phyloP scores from a whole-genome alignment of 345 rosid species.

The Boechera stricta region DNA sequence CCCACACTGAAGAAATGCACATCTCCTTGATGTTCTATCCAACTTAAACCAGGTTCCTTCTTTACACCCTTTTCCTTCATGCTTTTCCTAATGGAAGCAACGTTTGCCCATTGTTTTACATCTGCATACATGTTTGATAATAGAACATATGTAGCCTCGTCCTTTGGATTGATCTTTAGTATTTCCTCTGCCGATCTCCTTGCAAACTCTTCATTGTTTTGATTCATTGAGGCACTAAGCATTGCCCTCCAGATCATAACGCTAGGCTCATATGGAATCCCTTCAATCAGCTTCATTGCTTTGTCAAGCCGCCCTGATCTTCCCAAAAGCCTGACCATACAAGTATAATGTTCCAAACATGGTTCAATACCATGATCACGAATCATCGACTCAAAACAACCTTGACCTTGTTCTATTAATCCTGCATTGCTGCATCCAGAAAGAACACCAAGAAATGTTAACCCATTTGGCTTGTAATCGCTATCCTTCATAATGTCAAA shows the following conservation, averaged over 20 bases:
- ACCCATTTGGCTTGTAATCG: slow-evolving; percentile 59
- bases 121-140: slow-evolving; percentile 79
- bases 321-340: slow-evolving; percentile 85
- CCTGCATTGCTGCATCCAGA: slow-evolving; percentile 91
- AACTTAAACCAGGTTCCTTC: slow-evolving; percentile 89
- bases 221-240: slow-evolving; percentile 80
- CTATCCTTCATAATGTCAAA: slow-evolving; percentile 66
- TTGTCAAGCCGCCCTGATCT: slow-evolving; percentile 74
- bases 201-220: slow-evolving; percentile 71
- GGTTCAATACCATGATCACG: slow-evolving; percentile 71
- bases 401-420: slow-evolving; percentile 62
- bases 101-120: slow-evolving; percentile 69
- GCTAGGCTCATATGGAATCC: slow-evolving; percentile 69
- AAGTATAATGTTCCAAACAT: slow-evolving; percentile 76
- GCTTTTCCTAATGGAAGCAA: slow-evolving; percentile 64
- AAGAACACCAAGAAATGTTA: slow-evolving; percentile 77
- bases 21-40: slow-evolving; percentile 77
- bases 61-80: slow-evolving; percentile 76
- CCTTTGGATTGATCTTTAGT: slow-evolving; percentile 73
- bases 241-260: slow-evolving; percentile 86
- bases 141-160: slow-evolving; percentile 76
- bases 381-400: slow-evolving; percentile 74
- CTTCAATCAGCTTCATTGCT: slow-evolving; percentile 69
- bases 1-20: slow-evolving; percentile 71
- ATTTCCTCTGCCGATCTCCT: slow-evolving; percentile 59